Conservation (phyloP, 208 protist genomes). For the Acanthamoeba sp. region DNA sequence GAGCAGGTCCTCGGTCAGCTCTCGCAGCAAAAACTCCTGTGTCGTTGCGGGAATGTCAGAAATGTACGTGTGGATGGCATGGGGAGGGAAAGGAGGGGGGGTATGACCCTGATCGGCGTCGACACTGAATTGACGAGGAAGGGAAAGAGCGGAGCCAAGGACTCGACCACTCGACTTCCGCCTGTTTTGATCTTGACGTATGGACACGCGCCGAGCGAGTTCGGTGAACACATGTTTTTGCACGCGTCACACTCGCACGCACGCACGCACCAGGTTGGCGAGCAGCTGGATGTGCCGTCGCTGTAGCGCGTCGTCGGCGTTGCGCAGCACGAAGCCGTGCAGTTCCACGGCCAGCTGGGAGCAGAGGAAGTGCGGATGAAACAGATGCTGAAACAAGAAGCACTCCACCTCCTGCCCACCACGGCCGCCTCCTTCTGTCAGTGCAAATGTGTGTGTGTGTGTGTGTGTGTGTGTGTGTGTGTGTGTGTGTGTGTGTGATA, state of each 20-base stretch:
- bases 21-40: background rate
- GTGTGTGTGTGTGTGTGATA: background rate
- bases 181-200: background rate
- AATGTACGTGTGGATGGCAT: no score
- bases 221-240: no score
- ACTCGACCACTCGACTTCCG: background rate
- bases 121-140: background rate
- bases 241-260: no score
- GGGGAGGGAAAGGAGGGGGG: no score
- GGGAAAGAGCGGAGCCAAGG: background rate
- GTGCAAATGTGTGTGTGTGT: background rate
- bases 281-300: constrained; percentile 20
- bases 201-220: no score
- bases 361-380: constrained; percentile 30
- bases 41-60: no score
- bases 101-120: background rate
- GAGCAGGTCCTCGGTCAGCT: background rate
- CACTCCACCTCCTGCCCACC: background rate
- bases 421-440: background rate
- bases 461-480: background rate
- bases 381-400: constrained; percentile 40
- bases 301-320: background rate
- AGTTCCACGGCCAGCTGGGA: background rate
- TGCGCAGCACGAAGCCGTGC: background rate
- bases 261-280: background rate